These are phyloP conservation scores for Cercospora sesami DNA, from an alignment of 2,329 filamentous ascomycete genomes.

Conservation along the genomic window DNA sequence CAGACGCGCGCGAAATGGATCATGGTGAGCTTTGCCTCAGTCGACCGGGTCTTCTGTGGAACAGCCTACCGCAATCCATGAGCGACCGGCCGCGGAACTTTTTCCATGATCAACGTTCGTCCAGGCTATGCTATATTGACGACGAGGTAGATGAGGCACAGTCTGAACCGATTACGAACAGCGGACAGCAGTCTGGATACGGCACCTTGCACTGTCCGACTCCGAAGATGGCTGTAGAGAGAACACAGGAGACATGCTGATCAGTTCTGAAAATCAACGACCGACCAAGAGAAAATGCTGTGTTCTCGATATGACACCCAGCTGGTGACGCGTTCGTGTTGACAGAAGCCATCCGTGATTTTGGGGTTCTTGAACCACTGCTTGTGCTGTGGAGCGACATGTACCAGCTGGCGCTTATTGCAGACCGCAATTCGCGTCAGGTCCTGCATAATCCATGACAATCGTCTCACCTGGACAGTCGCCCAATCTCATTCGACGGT, in stretches of 20 bases:
- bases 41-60: background rate
- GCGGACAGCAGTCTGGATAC: background rate
- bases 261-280: background rate
- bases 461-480: background rate
- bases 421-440: background rate
- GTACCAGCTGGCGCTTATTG: background rate
- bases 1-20: constrained; percentile 27
- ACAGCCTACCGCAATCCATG: background rate
- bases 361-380: background rate
- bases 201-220: background rate
- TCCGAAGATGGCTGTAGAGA: background rate
- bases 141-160: background rate
- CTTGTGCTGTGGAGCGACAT: background rate
- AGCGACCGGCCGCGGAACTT: background rate
- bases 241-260: background rate
- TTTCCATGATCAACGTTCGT: background rate
- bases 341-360: background rate
- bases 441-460: background rate
- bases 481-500: background rate
- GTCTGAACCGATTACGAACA: background rate
- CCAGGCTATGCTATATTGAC: background rate
- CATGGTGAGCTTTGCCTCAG: background rate
- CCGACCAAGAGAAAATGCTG: background rate
- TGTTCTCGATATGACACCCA: background rate
- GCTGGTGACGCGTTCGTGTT: background rate